phyloP scores from a whole-genome alignment of 2,329 filamentous ascomycete species.

The Aspergillus luchuensis region DNA sequence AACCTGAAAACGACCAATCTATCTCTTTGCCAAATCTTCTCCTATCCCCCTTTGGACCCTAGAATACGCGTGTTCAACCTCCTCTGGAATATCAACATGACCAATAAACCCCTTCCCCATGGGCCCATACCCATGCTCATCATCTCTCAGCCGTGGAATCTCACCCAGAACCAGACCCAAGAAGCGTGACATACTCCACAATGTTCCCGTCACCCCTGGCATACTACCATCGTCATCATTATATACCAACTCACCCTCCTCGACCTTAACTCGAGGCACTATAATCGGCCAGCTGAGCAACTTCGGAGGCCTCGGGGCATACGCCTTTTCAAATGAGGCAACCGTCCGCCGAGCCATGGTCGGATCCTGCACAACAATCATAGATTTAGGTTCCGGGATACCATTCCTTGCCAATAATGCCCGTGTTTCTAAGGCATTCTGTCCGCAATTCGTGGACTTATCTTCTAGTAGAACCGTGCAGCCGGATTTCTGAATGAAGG shows the following conservation, averaged over 20 bases:
- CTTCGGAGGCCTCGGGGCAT: slow-evolving; percentile 23
- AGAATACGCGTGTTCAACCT: slow-evolving; percentile 37
- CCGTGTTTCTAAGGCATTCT: slow-evolving; percentile 44
- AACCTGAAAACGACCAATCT: neutral
- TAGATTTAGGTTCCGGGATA: slow-evolving; percentile 24
- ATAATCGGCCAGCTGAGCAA: slow-evolving; percentile 30
- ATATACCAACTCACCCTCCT: slow-evolving; percentile 12
- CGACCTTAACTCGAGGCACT: slow-evolving; percentile 20
- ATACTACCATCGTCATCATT: neutral
- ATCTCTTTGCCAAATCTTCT: slow-evolving; percentile 6
- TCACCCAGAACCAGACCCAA: slow-evolving; percentile 48
- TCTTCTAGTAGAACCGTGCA: slow-evolving; percentile 46
- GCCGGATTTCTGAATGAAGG: slow-evolving; percentile 25
- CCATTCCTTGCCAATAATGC: slow-evolving; percentile 37
- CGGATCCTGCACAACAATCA: slow-evolving; percentile 49
- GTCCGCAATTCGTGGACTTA: slow-evolving; percentile 50
- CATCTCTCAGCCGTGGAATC: slow-evolving; percentile 47
- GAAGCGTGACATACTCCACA: slow-evolving; percentile 47
- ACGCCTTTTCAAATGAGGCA: slow-evolving; percentile 46
- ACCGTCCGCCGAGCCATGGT: slow-evolving; percentile 49
- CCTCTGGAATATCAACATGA: slow-evolving; percentile 46
- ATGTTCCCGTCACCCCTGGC: slow-evolving; percentile 14
- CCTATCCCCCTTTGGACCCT: slow-evolving; percentile 18
- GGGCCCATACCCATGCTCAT: slow-evolving; percentile 48
- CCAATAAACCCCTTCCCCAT: slow-evolving; percentile 47